Conservation (phyloP, 1,139 yeast species). For the Magnusiomyces ingens region DNA sequence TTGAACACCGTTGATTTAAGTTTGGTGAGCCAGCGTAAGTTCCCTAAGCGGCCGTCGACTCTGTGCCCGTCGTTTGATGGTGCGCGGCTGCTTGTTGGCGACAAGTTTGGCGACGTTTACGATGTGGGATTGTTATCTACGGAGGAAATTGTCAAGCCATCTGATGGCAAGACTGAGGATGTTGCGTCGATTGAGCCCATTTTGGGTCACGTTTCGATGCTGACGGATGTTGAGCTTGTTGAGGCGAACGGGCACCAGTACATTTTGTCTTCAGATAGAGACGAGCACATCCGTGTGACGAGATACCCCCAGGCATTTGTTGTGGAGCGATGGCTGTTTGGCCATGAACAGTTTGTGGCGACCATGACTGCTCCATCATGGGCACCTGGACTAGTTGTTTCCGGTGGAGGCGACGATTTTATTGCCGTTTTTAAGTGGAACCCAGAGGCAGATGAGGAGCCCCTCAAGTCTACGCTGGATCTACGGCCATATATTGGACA, state of each 20-base stretch:
- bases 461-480: conserved; percentile 44
- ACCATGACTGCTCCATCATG: conserved; percentile 48
- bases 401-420: conserved; percentile 88
- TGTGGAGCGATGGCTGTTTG: conserved; percentile 78
- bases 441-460: conserved; percentile 11
- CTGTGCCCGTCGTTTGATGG: conserved; percentile 50
- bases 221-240: conserved; percentile 59
- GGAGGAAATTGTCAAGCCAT: conserved; percentile 19
- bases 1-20: conserved; percentile 39
- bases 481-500: conserved; percentile 35
- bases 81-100: conserved; percentile 62
- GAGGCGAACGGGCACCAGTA: conserved; percentile 39
- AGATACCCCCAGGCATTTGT: conserved; percentile 72
- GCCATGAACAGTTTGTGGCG: conserved; percentile 79
- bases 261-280: conserved; percentile 82
- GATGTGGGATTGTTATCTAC: conserved; percentile 38
- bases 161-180: conserved; percentile 30
- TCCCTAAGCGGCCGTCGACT: conserved; percentile 88
- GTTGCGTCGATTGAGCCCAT: conserved; percentile 53
- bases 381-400: conserved; percentile 46
- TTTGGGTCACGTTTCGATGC: conserved; percentile 94
- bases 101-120: conserved; percentile 95
- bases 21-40: conserved; percentile 62
- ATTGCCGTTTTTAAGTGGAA: conserved; percentile 77
- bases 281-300: conserved; percentile 90